Evolutionary conservation across 305 asterid species (phyloP).

Genomic region (Withania somnifera): DNA sequence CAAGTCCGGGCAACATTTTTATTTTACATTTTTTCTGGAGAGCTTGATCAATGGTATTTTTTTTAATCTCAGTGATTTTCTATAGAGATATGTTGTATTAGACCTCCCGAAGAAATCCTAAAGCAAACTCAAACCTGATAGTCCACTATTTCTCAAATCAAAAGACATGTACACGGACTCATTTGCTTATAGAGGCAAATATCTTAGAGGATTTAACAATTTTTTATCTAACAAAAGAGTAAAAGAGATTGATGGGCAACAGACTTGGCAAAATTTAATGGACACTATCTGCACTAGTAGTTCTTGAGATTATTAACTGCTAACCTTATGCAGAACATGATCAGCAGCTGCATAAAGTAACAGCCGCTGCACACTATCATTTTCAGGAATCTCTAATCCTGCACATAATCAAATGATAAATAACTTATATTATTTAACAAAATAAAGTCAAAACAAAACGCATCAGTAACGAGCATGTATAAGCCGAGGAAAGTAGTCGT

Average conservation of each 20-base stretch:
- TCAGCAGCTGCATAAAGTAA: constrained; percentile 60
- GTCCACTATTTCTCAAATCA: background rate
- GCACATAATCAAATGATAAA: constrained; percentile 4
- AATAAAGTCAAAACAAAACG: background rate
- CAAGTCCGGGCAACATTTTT: background rate
- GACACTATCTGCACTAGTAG: background rate
- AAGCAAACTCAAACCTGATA: background rate
- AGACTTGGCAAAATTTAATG: background rate
- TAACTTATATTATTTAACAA: background rate
- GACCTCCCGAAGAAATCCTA: background rate
- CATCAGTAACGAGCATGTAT: background rate
- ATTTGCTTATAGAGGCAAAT: background rate
- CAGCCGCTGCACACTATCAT: constrained; percentile 30
- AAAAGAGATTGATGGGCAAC: background rate
- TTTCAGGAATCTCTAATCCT: constrained; percentile 71
- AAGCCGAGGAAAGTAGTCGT: background rate
- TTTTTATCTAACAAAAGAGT: background rate
- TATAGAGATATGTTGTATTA: no score
- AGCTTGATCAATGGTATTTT: background rate
- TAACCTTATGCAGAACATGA: constrained; percentile 66
- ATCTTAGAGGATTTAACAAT: background rate
- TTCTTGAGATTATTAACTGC: constrained; percentile 1
- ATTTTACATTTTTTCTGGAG: background rate
- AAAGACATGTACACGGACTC: background rate
- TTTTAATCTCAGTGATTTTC: background rate